A percentile compares a stretch with the other conserved stretches of the same genome.
phyloP scores from a whole-genome alignment of 352 stramenopile genomes.

The Phytophthora ohioensis region DNA sequence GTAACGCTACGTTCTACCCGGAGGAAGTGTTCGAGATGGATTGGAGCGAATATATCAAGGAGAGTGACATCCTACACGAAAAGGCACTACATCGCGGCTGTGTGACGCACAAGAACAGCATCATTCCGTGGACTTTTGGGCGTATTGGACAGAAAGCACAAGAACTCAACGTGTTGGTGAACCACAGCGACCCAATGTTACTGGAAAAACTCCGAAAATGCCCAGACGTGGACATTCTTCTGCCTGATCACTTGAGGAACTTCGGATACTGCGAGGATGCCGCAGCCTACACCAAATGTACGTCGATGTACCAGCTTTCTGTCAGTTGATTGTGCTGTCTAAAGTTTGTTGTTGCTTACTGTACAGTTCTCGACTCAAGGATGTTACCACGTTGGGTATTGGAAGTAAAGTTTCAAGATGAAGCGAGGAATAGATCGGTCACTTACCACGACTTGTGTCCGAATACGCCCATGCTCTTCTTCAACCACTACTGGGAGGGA shows the following conservation, averaged over 20 bases:
- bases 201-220: constrained; percentile 60
- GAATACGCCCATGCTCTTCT: constrained; percentile 54
- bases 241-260: constrained; percentile 55
- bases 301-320: constrained; percentile 13
- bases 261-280: constrained; percentile 82
- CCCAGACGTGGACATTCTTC: constrained; percentile 68
- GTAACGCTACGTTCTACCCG: constrained; percentile 49
- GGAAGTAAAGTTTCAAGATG: constrained; percentile 34
- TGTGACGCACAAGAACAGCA: constrained; percentile 46
- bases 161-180: constrained; percentile 30
- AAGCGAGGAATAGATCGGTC: constrained; percentile 19
- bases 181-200: constrained; percentile 43
- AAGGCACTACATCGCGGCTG: constrained; percentile 48
- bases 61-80: constrained; percentile 50
- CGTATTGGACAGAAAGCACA: constrained; percentile 19
- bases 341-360: background rate
- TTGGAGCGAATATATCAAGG: constrained; percentile 36
- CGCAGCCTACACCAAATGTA: constrained; percentile 70
- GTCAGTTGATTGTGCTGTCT: background rate
- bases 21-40: constrained; percentile 41
- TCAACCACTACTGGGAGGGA: constrained; percentile 69
- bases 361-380: constrained; percentile 47
- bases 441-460: constrained; percentile 68
- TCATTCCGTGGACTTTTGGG: constrained; percentile 53
- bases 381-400: constrained; percentile 60